Evolutionary conservation across 2,329 filamentous ascomycete species (phyloP).

Genomic region (Capronia coronata): DNA sequence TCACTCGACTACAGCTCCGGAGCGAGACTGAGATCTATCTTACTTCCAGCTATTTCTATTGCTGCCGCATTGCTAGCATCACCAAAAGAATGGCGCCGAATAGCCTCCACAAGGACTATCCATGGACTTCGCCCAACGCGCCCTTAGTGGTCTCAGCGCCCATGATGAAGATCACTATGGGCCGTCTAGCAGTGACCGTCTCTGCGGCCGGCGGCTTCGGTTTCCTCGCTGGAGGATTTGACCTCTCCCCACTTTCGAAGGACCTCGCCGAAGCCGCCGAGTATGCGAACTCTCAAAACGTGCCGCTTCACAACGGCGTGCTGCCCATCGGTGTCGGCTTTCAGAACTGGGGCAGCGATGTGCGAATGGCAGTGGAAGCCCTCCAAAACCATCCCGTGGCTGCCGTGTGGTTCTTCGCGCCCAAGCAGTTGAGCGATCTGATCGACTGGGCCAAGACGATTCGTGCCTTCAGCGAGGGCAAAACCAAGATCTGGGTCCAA

Average conservation of each 20-base stretch:
- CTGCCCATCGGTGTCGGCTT: conserved; percentile 40
- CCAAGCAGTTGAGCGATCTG: conserved; percentile 32
- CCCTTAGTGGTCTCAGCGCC: conserved; percentile 60
- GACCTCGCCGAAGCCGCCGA: conserved; percentile 31
- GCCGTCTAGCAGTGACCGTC: conserved; percentile 54
- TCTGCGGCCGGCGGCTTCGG: conserved; percentile 50
- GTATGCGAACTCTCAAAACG: conserved; percentile 25
- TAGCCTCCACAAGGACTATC: conserved; percentile 39
- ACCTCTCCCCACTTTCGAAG: conserved; percentile 31
- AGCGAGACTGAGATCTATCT: too few species aligned
- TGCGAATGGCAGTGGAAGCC: conserved; percentile 30
- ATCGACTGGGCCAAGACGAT: conserved; percentile 42
- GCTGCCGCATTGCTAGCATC: not conserved
- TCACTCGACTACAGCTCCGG: too few species aligned
- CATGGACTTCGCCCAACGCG: conserved; percentile 46
- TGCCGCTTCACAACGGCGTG: conserved; percentile 15
- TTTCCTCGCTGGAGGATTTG: conserved; percentile 55
- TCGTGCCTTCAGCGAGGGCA: conserved; percentile 34
- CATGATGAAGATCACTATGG: conserved; percentile 59
- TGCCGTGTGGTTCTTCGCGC: conserved; percentile 40
- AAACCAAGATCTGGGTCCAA: conserved; percentile 50
- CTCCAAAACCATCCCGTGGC: conserved; percentile 33
- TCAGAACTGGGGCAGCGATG: conserved; percentile 35
- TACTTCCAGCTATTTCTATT: not conserved
- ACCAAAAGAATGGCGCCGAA: conserved; percentile 10